These are phyloP conservation scores for Oidium heveae DNA, from an alignment of 2,329 filamentous ascomycete genomes.

Conservation along the genomic window DNA sequence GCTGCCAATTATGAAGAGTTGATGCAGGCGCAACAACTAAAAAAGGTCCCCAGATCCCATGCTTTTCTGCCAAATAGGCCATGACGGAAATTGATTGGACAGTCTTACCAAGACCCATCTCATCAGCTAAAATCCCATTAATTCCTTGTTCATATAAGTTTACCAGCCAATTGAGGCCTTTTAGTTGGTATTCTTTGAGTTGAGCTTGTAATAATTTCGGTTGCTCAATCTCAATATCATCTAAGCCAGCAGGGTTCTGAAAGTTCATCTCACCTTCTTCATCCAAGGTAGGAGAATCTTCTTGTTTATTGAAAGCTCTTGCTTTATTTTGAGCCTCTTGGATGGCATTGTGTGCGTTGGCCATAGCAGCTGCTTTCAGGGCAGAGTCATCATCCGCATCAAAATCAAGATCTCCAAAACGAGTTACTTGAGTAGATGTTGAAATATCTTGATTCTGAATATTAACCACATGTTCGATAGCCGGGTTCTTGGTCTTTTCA, in stretches of 20 bases:
- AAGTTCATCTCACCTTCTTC: slow-evolving; percentile 98
- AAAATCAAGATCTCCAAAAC: slow-evolving; percentile 87
- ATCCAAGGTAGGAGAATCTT: slow-evolving; percentile 41
- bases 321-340: slow-evolving; percentile 86
- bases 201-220: slow-evolving; percentile 82
- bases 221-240: slow-evolving; percentile 81
- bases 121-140: slow-evolving; percentile 94
- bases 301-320: slow-evolving; percentile 64
- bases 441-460: slow-evolving; percentile 25
- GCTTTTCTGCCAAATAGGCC: slow-evolving; percentile 90
- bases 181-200: slow-evolving; percentile 95
- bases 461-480: slow-evolving; percentile 15
- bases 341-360: slow-evolving; percentile 88
- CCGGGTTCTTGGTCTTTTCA: slow-evolving; percentile 25
- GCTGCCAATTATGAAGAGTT: slow-evolving; percentile 97
- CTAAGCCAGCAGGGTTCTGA: slow-evolving; percentile 88
- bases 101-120: slow-evolving; percentile 98
- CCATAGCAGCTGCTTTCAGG: slow-evolving; percentile 63
- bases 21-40: slow-evolving; percentile 88
- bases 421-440: slow-evolving; percentile 49
- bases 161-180: slow-evolving; percentile 97
- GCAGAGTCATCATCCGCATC: slow-evolving; percentile 78
- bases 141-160: slow-evolving; percentile 98
- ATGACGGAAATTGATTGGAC: slow-evolving; percentile 98
- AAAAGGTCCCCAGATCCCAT: slow-evolving; percentile 97